These are phyloP conservation scores for Larix kaempferi DNA, from an alignment of 75 land plant species.

Conservation along the genomic window DNA sequence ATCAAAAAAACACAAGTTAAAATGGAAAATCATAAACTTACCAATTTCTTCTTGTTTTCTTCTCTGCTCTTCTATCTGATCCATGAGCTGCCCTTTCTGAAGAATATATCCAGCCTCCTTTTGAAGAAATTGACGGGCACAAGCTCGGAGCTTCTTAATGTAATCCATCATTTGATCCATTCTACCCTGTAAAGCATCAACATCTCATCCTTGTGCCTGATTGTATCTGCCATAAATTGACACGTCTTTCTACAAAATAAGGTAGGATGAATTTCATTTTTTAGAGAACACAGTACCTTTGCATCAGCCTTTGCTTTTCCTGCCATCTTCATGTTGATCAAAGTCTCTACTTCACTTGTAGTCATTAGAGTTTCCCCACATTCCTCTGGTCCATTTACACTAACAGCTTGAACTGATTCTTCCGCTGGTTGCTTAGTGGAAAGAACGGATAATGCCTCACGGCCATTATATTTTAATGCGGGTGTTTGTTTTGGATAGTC, in stretches of 20 bases:
- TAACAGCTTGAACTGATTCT: neutral
- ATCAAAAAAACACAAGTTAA: no score
- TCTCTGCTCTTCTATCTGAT: slow-evolving; percentile 31
- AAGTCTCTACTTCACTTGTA: slow-evolving; percentile 29
- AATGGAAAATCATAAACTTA: neutral
- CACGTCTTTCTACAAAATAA: neutral
- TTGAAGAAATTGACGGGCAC: slow-evolving; percentile 36
- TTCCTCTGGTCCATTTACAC: slow-evolving; percentile 4
- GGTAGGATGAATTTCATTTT: neutral
- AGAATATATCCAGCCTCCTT: slow-evolving; percentile 17
- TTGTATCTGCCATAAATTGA: no score
- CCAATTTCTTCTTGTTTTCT: slow-evolving; percentile 16
- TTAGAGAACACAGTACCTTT: slow-evolving; percentile 16
- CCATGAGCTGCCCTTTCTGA: slow-evolving; percentile 26
- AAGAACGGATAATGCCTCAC: slow-evolving; percentile 10
- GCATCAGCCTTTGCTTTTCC: slow-evolving; percentile 47
- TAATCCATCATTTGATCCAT: slow-evolving; percentile 62
- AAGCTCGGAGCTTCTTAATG: slow-evolving; percentile 50
- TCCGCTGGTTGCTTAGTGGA: slow-evolving; percentile 4
- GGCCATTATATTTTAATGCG: slow-evolving; percentile 7
- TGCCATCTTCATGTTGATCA: slow-evolving; percentile 44
- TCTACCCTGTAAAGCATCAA: slow-evolving; percentile 35
- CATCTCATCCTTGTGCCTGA: no score
- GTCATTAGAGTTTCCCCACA: slow-evolving; percentile 6
- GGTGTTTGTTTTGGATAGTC: slow-evolving; percentile 9